phyloP scores from a whole-genome alignment of 2,329 filamentous ascomycete genomes.

The Penicillium sp. region DNA sequence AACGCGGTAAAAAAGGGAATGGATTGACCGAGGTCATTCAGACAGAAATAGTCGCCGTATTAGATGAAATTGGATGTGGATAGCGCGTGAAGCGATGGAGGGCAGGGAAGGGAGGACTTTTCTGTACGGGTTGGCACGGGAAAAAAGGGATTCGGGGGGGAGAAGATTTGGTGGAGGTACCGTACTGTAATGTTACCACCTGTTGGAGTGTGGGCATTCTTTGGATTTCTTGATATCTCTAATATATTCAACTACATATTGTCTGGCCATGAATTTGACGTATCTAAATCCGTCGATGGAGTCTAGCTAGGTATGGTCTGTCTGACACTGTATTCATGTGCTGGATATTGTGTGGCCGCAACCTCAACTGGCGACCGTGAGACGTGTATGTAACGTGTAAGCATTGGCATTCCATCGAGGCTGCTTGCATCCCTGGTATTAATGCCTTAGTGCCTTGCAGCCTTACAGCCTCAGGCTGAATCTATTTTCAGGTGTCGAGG shows the following conservation, averaged over 20 bases:
- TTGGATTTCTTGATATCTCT: background rate
- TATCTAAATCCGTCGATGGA: background rate
- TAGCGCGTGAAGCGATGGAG: slow-evolving; percentile 37
- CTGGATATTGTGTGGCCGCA: background rate
- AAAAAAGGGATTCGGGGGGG: slow-evolving; percentile 9
- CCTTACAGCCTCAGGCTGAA: background rate
- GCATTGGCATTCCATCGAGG: slow-evolving; percentile 4
- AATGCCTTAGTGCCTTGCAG: background rate
- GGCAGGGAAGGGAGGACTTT: slow-evolving; percentile 34
- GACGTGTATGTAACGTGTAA: slow-evolving; percentile 12
- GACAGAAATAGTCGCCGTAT: slow-evolving; percentile 43
- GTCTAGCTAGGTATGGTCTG: background rate
- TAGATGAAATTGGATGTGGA: slow-evolving; percentile 42
- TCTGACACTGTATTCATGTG: background rate
- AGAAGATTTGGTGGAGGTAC: slow-evolving; percentile 4
- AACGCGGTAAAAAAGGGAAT: slow-evolving; percentile 43
- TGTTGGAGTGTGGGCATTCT: background rate
- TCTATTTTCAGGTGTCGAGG: slow-evolving; percentile 2
- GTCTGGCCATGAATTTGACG: background rate
- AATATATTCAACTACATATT: background rate
- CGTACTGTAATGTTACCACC: slow-evolving; percentile 7
- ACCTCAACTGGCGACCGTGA: slow-evolving; percentile 1
- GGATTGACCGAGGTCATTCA: slow-evolving; percentile 41
- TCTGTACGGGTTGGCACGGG: slow-evolving; percentile 26
- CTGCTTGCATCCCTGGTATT: slow-evolving; percentile 8